Conservation (phyloP, 495 filamentous ascomycete species). For the Penicillium egyptiacum region DNA sequence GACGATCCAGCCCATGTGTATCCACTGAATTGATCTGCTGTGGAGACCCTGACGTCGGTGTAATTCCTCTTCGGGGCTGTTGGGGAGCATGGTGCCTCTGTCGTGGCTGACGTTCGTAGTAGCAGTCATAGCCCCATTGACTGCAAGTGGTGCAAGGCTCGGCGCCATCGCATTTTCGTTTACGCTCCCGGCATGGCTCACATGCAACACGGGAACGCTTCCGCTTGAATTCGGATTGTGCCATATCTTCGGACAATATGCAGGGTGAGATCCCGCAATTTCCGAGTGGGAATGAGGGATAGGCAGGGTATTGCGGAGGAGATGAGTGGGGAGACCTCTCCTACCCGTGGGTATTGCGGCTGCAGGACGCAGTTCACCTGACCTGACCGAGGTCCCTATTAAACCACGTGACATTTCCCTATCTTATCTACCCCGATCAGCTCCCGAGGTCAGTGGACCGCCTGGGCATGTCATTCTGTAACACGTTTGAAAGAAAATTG, state of each 20-base stretch:
- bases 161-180: constrained; percentile 49
- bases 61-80: background rate
- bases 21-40: constrained; percentile 15
- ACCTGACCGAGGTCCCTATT: too few species aligned
- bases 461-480: too few species aligned
- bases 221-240: constrained; percentile 23
- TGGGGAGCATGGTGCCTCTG: constrained; percentile 9
- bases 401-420: too few species aligned
- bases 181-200: constrained; percentile 49
- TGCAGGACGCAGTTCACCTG: too few species aligned
- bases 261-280: constrained; percentile 5
- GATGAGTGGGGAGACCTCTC: background rate
- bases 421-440: too few species aligned
- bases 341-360: background rate
- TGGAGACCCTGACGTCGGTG: background rate
- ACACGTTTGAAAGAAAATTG: too few species aligned
- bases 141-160: constrained; percentile 48
- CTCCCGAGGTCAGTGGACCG: too few species aligned
- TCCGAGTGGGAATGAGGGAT: background rate
- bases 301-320: background rate
- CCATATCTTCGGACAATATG: background rate
- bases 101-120: constrained; percentile 26
- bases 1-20: constrained; percentile 28
- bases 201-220: constrained; percentile 45
- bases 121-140: constrained; percentile 49